These are phyloP conservation scores for Raffaelea ambrosiae DNA, from an alignment of 2,329 filamentous ascomycete genomes.

Conservation along the genomic window DNA sequence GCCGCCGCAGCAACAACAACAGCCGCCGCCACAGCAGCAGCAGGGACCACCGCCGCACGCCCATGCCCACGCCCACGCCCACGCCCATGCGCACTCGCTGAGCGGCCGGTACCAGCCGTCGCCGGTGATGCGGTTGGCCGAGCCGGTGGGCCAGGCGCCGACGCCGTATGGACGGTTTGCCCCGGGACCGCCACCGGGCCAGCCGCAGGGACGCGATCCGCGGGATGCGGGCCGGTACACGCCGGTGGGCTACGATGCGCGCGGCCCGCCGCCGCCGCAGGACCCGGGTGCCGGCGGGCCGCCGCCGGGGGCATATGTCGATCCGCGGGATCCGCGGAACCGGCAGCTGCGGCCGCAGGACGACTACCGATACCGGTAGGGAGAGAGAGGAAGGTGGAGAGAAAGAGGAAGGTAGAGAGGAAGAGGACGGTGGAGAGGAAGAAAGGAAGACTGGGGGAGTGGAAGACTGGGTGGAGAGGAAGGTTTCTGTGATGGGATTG, in stretches of 20 bases:
- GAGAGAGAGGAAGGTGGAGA: no score
- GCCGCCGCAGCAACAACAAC: slow-evolving; percentile 10
- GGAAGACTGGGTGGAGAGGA: no score
- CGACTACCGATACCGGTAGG: neutral
- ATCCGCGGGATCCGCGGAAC: slow-evolving; percentile 11
- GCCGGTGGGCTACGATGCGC: slow-evolving; percentile 20
- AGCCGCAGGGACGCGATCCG: slow-evolving; percentile 9
- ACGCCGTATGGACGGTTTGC: slow-evolving; percentile 7
- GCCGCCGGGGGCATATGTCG: slow-evolving; percentile 3
- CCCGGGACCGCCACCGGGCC: slow-evolving; percentile 7
- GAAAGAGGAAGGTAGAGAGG: no score
- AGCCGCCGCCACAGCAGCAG: slow-evolving; percentile 9
- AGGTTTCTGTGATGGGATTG: no score
- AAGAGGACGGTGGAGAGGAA: no score
- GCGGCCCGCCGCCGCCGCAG: slow-evolving; percentile 12
- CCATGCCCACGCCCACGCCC: slow-evolving; percentile 13
- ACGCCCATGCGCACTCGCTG: slow-evolving; percentile 16
- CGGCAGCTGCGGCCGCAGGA: slow-evolving; percentile 4
- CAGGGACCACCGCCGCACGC: slow-evolving; percentile 14
- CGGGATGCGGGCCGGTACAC: slow-evolving; percentile 17
- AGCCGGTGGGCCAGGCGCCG: slow-evolving; percentile 6
- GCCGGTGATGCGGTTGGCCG: slow-evolving; percentile 13
- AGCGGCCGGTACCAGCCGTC: slow-evolving; percentile 17
- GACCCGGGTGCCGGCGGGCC: neutral
- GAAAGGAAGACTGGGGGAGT: no score